Evolutionary conservation across 495 filamentous ascomycete genomes (phyloP).

Genomic region (Neurospora terricola): DNA sequence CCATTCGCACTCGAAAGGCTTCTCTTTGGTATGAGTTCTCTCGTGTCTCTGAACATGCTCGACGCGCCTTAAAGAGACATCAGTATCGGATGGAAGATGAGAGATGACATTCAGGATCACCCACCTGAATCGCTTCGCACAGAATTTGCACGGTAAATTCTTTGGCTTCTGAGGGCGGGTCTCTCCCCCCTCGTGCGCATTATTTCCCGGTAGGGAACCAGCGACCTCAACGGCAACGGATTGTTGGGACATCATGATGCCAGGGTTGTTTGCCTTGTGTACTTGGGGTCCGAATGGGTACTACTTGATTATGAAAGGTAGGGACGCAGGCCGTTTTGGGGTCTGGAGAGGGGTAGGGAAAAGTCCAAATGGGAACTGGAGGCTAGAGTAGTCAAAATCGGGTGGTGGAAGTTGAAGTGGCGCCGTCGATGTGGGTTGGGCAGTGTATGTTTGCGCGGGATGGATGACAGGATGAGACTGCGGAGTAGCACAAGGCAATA

Average conservation of each 20-base stretch:
- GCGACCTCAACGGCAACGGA: conserved; percentile 40
- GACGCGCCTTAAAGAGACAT: conserved; percentile 39
- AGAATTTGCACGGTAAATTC: conserved; percentile 45
- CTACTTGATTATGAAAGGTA: conserved; percentile 22
- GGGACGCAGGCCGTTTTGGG: background rate
- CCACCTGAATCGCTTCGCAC: conserved; percentile 46
- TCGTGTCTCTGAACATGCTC: conserved; percentile 53
- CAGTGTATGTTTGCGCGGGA: conserved; percentile 8
- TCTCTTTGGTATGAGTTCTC: conserved; percentile 52
- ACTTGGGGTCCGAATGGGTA: conserved; percentile 31
- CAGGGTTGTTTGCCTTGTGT: conserved; percentile 13
- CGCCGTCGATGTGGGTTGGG: conserved; percentile 11
- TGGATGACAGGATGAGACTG: conserved; percentile 8
- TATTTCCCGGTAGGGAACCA: conserved; percentile 22
- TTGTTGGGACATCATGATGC: conserved; percentile 38
- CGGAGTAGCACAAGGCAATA: conserved; percentile 1
- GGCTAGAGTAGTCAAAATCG: conserved; percentile 4
- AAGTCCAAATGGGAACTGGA: conserved; percentile 8
- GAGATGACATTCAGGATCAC: conserved; percentile 4
- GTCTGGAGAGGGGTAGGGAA: conserved; percentile 11
- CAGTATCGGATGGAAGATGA: conserved; percentile 22
- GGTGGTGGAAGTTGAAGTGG: conserved; percentile 6
- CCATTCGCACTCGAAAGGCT: conserved; percentile 46
- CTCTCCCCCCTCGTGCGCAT: conserved; percentile 37
- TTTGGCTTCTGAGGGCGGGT: conserved; percentile 43